These are phyloP conservation scores for Pythium apleroticum DNA, from an alignment of 352 stramenopile genomes.

Conservation along the genomic window DNA sequence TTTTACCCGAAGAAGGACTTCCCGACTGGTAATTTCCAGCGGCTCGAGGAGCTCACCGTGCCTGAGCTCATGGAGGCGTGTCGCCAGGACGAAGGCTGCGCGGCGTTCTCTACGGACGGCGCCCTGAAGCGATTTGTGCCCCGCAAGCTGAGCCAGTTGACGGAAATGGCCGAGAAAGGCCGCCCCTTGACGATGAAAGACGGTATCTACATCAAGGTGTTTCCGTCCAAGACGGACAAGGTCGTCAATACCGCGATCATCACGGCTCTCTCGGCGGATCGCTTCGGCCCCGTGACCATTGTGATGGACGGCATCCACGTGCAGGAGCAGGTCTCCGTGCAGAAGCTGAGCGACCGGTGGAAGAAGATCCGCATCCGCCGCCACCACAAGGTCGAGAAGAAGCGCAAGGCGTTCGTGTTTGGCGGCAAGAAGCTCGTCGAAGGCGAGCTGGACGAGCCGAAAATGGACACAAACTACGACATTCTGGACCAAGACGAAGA, in stretches of 20 bases:
- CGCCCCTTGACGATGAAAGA: slow-evolving; percentile 31
- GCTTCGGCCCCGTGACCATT: slow-evolving; percentile 60
- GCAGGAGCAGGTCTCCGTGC: slow-evolving; percentile 46
- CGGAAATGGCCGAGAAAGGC: slow-evolving; percentile 35
- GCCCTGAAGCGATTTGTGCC: slow-evolving; percentile 77
- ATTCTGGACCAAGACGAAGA: slow-evolving; percentile 22
- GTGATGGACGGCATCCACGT: slow-evolving; percentile 57
- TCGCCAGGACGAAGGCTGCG: slow-evolving; percentile 67
- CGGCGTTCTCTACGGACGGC: slow-evolving; percentile 69
- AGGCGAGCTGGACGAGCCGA: neutral
- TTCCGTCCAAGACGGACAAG: slow-evolving; percentile 44
- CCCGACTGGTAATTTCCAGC: slow-evolving; percentile 59
- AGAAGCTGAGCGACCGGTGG: slow-evolving; percentile 65
- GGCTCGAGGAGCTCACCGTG: slow-evolving; percentile 36
- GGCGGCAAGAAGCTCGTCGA: slow-evolving; percentile 29
- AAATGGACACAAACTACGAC: slow-evolving; percentile 30
- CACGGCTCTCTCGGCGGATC: slow-evolving; percentile 45
- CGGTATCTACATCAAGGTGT: slow-evolving; percentile 66
- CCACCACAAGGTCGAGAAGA: slow-evolving; percentile 32
- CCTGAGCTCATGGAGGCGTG: slow-evolving; percentile 55
- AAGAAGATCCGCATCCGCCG: slow-evolving; percentile 53
- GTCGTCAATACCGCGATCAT: slow-evolving; percentile 61
- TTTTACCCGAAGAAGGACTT: slow-evolving; percentile 81
- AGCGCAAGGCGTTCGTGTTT: slow-evolving; percentile 49
- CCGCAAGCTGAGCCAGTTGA: slow-evolving; percentile 68